Percentiles rank a stretch among this genome's conserved stretches.
phyloP scores from a whole-genome alignment of 2,329 filamentous ascomycete genomes.

The Cladosporium halotolerans region DNA sequence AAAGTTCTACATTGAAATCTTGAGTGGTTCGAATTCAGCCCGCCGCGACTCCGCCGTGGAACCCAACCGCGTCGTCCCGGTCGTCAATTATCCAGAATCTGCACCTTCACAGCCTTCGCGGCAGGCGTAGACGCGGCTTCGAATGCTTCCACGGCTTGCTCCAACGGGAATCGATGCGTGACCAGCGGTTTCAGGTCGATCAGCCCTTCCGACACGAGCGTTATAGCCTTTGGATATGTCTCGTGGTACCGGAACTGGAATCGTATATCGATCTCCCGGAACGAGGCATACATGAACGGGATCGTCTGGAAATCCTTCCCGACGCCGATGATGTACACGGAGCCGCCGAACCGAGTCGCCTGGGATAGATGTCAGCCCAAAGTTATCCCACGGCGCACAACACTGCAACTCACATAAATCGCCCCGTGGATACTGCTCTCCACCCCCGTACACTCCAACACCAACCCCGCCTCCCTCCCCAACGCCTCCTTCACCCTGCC shows the following conservation, averaged over 20 bases:
- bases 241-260: constrained; percentile 37
- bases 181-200: constrained; percentile 35
- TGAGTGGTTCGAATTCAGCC: not conserved
- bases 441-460: constrained; percentile 32
- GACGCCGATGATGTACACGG: constrained; percentile 33
- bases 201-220: constrained; percentile 33
- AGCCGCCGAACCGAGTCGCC: constrained; percentile 31
- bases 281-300: constrained; percentile 35
- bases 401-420: constrained; percentile 26
- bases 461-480: constrained; percentile 29
- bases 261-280: constrained; percentile 34
- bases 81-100: constrained; percentile 25
- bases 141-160: constrained; percentile 34
- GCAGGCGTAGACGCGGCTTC: constrained; percentile 31
- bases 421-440: constrained; percentile 27
- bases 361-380: constrained; percentile 1
- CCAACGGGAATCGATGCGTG: constrained; percentile 33
- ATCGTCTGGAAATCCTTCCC: constrained; percentile 33
- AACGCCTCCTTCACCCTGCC: constrained; percentile 31
- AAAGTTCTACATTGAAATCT: constrained; percentile 7
- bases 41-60: constrained; percentile 7
- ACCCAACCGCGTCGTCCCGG: not conserved
- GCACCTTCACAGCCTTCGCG: constrained; percentile 32
- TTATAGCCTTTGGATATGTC: constrained; percentile 38
- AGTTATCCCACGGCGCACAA: not conserved